Evolutionary conservation across 495 filamentous ascomycete genomes (phyloP).

Genomic region (Annulohypoxylon nitens): DNA sequence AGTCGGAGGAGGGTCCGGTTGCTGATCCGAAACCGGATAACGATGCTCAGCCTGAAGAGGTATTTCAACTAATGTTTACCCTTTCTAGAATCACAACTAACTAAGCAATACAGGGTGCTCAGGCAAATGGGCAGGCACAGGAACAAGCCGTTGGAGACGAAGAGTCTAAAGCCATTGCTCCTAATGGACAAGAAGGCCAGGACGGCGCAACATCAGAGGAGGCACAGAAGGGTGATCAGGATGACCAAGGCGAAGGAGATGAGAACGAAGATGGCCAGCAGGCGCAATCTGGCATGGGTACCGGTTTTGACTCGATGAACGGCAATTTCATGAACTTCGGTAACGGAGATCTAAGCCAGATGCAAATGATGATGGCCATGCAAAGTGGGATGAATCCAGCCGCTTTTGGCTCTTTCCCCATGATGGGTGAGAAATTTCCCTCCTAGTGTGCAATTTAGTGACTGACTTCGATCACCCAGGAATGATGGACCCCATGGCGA

Average conservation of each 20-base stretch:
- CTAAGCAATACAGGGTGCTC: constrained; percentile 7
- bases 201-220: constrained; percentile 50
- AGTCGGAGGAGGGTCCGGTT: constrained; percentile 34
- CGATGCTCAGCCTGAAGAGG: constrained; percentile 32
- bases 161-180: constrained; percentile 37
- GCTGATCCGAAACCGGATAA: constrained; percentile 13
- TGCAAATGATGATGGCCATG: constrained; percentile 79
- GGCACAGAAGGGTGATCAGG: constrained; percentile 49
- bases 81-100: constrained; percentile 14
- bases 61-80: constrained; percentile 15
- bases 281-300: constrained; percentile 52
- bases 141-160: constrained; percentile 44
- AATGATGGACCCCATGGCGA: constrained; percentile 93
- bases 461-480: constrained; percentile 61
- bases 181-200: constrained; percentile 44
- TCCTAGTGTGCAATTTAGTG: not conserved
- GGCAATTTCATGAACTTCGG: constrained; percentile 77
- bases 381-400: constrained; percentile 76
- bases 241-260: constrained; percentile 22
- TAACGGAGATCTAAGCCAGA: constrained; percentile 78
- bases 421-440: constrained; percentile 80
- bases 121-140: constrained; percentile 32
- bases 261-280: constrained; percentile 50
- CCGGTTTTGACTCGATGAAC: constrained; percentile 63
- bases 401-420: constrained; percentile 73